Evolutionary conservation across 352 stramenopile genomes (phyloP).

Genomic region (Phytopythium montanum): DNA sequence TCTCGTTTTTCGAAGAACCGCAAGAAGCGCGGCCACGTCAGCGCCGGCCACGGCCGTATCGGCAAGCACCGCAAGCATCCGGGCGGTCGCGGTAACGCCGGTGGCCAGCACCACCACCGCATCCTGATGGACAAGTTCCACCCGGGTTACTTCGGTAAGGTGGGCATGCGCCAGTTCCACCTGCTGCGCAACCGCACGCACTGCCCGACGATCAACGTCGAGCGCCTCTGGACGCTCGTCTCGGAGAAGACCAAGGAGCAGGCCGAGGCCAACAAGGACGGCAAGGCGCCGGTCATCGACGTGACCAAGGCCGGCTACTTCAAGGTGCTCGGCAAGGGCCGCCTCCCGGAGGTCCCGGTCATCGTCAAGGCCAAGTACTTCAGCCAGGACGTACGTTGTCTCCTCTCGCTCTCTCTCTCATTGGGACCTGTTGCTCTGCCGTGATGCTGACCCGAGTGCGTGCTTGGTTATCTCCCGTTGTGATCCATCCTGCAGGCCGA

Average conservation of each 20-base stretch:
- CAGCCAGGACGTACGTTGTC: conserved; percentile 79
- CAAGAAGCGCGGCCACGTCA: conserved; percentile 99
- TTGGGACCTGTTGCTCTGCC: not conserved
- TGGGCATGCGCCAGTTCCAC: conserved; percentile 99
- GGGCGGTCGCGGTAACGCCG: conserved; percentile 99
- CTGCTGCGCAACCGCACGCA: conserved; percentile 95
- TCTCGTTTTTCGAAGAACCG: conserved; percentile 96
- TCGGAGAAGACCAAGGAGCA: conserved; percentile 97
- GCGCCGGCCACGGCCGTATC: conserved; percentile 98
- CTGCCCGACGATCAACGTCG: conserved; percentile 98
- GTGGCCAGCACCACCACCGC: conserved; percentile 99
- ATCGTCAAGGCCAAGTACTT: conserved; percentile 99
- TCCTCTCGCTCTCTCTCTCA: too few species aligned
- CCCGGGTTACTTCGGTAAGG: conserved; percentile 99
- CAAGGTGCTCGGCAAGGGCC: conserved; percentile 99
- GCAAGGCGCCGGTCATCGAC: conserved; percentile 99
- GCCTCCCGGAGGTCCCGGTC: conserved; percentile 95
- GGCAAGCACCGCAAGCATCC: conserved; percentile 99
- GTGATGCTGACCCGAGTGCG: not conserved
- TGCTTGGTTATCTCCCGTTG: not conserved
- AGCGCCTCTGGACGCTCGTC: conserved; percentile 99
- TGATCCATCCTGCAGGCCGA: conserved; percentile 75
- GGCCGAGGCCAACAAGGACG: conserved; percentile 92
- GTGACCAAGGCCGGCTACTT: conserved; percentile 97
- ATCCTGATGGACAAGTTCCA: conserved; percentile 99